phyloP scores from a whole-genome alignment of 2,329 filamentous ascomycete genomes.

The Podosphaera xanthii region DNA sequence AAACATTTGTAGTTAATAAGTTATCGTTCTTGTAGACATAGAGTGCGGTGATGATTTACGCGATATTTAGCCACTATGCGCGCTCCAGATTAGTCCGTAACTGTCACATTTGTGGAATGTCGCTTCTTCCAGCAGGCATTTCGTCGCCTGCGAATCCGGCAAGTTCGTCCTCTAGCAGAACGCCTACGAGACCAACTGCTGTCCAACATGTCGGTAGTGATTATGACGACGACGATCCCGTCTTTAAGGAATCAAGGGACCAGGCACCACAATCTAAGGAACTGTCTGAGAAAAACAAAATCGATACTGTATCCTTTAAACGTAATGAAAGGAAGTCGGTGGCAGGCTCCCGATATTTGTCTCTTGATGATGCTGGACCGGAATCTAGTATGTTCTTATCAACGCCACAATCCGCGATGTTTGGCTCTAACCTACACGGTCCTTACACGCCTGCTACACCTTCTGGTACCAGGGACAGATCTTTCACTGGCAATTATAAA shows the following conservation, averaged over 20 bases:
- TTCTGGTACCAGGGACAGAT: conserved; percentile 4
- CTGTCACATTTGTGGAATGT: no score
- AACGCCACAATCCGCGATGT: conserved; percentile 10
- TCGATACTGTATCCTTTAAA: conserved; percentile 44
- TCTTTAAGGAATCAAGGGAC: conserved; percentile 10
- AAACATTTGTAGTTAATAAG: conserved; percentile 2
- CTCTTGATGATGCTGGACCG: conserved; percentile 8
- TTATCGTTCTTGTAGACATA: not conserved
- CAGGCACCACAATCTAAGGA: conserved; percentile 25
- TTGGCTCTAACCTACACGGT: conserved; percentile 4
- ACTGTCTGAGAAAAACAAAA: conserved; percentile 27
- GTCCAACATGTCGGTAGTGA: conserved; percentile 21
- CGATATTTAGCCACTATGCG: not conserved
- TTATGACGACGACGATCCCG: conserved; percentile 16
- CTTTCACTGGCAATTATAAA: conserved; percentile 16
- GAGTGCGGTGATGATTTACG: not conserved
- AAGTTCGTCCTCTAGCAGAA: conserved; percentile 12
- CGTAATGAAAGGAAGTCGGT: conserved; percentile 30
- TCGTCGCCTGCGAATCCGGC: conserved; percentile 7
- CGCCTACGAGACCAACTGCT: conserved; percentile 7
- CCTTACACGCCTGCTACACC: conserved; percentile 6
- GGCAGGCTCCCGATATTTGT: conserved; percentile 10
- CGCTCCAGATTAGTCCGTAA: no score
- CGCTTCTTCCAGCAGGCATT: conserved; percentile 5
- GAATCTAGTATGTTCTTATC: conserved; percentile 9